Percentiles rank a stretch among this genome's conserved stretches.
Conservation (phyloP, 2,329 filamentous ascomycete species). For the Coniosporium tulheliwenetii region DNA sequence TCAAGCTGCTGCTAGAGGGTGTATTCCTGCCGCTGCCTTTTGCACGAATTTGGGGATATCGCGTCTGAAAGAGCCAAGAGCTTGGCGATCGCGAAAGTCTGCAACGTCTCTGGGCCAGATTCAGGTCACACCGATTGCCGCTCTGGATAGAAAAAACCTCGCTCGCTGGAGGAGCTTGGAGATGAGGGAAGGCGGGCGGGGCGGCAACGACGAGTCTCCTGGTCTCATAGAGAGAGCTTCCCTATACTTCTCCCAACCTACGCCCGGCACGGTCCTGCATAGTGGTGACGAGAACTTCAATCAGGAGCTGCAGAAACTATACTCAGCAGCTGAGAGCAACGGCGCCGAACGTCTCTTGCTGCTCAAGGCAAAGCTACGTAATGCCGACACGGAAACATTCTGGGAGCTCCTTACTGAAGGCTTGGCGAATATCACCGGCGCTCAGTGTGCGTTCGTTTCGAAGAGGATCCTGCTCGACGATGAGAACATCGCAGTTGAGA, state of each 20-base stretch:
- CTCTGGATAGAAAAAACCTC: too few species aligned
- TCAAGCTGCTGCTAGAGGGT: too few species aligned
- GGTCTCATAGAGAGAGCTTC: slow-evolving; percentile 25
- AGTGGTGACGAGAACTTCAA: slow-evolving; percentile 26
- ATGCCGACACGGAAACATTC: slow-evolving; percentile 41
- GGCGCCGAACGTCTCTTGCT: slow-evolving; percentile 43
- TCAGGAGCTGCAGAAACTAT: slow-evolving; percentile 12
- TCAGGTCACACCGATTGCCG: too few species aligned
- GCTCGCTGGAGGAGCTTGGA: too few species aligned
- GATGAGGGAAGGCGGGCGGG: too few species aligned
- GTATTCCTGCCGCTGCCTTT: too few species aligned
- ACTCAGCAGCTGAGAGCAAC: slow-evolving; percentile 35
- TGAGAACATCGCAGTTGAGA: slow-evolving; percentile 40
- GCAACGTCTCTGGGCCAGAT: too few species aligned
- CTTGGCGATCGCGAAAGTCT: too few species aligned
- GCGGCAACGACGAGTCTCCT: too few species aligned
- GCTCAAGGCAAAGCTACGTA: slow-evolving; percentile 40
- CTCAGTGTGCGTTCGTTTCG: slow-evolving; percentile 54
- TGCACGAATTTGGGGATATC: too few species aligned
- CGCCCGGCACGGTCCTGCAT: slow-evolving; percentile 27
- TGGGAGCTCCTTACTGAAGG: slow-evolving; percentile 50
- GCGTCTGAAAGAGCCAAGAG: too few species aligned
- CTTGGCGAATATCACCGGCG: slow-evolving; percentile 44
- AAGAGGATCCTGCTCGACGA: slow-evolving; percentile 47
- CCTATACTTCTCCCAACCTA: slow-evolving; percentile 23